These are phyloP conservation scores for Voacanga thouarsii DNA, from an alignment of 257 asterid species.

Conservation along the genomic window DNA sequence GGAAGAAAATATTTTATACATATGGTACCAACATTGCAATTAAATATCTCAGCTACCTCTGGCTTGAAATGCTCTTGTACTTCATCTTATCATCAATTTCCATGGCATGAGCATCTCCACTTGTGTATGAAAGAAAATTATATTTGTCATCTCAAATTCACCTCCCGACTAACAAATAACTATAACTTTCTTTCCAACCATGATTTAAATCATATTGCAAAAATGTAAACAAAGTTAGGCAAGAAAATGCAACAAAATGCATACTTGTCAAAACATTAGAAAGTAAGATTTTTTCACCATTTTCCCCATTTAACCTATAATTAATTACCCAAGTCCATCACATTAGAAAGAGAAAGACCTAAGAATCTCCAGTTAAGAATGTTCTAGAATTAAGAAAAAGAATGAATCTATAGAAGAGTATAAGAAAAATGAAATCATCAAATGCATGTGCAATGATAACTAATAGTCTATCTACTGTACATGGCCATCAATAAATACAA, in stretches of 20 bases:
- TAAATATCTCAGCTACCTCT: slow-evolving; percentile 95
- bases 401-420: background rate
- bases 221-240: slow-evolving; percentile 16
- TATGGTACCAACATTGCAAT: slow-evolving; percentile 49
- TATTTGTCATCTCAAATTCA: slow-evolving; percentile 76
- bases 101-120: slow-evolving; percentile 99
- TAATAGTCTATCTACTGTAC: background rate
- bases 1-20: slow-evolving; percentile 85
- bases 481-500: slow-evolving; percentile 14
- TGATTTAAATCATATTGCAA: slow-evolving; percentile 35
- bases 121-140: slow-evolving; percentile 65
- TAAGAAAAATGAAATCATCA: background rate
- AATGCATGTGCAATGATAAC: background rate
- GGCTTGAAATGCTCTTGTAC: slow-evolving; percentile 63
- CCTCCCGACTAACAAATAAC: slow-evolving; percentile 98
- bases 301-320: background rate
- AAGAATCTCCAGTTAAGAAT: background rate
- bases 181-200: slow-evolving; percentile 73
- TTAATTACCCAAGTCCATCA: background rate
- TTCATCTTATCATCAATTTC: slow-evolving; percentile 78
- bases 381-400: slow-evolving; percentile 1
- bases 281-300: background rate
- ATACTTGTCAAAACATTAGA: background rate
- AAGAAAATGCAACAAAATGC: slow-evolving; percentile 6
- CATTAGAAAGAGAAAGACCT: background rate